phyloP scores from a whole-genome alignment of 768 basidiomycete genomes.

The Trichaptum fuscoviolaceum region DNA sequence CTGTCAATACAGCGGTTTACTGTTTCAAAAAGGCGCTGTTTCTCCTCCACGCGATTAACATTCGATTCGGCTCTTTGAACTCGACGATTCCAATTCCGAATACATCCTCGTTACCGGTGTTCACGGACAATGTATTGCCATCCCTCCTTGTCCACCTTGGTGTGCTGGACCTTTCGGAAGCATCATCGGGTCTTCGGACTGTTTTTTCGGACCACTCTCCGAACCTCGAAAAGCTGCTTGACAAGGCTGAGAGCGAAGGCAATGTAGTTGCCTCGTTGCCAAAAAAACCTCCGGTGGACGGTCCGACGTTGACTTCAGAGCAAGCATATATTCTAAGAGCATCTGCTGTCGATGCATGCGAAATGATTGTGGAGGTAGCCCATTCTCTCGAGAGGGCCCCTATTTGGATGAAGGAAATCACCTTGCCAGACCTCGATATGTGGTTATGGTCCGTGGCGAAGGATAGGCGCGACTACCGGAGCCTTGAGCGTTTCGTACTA shows the following conservation, averaged over 20 bases:
- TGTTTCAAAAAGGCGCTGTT: slow-evolving; percentile 90
- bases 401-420: slow-evolving; percentile 52
- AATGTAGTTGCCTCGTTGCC: slow-evolving; percentile 12
- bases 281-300: slow-evolving; percentile 31
- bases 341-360: slow-evolving; percentile 75
- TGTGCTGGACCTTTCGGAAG: slow-evolving; percentile 58
- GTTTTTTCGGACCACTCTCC: slow-evolving; percentile 47
- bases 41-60: slow-evolving; percentile 60
- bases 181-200: slow-evolving; percentile 29
- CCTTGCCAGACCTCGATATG: slow-evolving; percentile 57
- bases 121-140: slow-evolving; percentile 78
- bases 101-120: slow-evolving; percentile 56
- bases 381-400: slow-evolving; percentile 31
- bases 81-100: slow-evolving; percentile 59
- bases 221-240: slow-evolving; percentile 37
- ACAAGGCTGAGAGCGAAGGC: slow-evolving; percentile 16
- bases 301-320: slow-evolving; percentile 48
- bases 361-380: slow-evolving; percentile 56
- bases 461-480: slow-evolving; percentile 66
- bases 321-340: slow-evolving; percentile 75
- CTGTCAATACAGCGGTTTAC: slow-evolving; percentile 55
- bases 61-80: slow-evolving; percentile 59
- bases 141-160: slow-evolving; percentile 77
- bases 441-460: slow-evolving; percentile 87
- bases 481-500: slow-evolving; percentile 60